phyloP scores from a whole-genome alignment of 306 rosid genomes.

The Dryas alaskensis region DNA sequence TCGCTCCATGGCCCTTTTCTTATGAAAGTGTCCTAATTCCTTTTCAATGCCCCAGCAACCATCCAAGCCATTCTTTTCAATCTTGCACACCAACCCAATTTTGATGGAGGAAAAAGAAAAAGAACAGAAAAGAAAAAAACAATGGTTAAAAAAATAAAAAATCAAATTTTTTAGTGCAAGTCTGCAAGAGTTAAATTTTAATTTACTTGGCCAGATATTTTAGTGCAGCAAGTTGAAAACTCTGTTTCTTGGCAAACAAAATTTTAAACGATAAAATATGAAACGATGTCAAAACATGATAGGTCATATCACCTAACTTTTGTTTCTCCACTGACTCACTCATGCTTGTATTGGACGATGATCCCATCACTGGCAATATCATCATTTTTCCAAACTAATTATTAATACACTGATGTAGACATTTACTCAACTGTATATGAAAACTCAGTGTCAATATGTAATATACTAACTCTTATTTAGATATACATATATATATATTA shows the following conservation, averaged over 20 bases:
- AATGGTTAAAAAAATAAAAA: neutral
- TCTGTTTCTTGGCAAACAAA: neutral
- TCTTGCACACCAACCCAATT: neutral
- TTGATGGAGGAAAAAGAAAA: neutral
- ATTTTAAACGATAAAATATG: neutral
- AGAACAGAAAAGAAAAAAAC: neutral
- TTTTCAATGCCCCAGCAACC: neutral
- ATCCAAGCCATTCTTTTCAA: neutral
- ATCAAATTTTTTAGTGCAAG: neutral
- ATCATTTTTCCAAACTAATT: neutral
- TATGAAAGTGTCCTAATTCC: neutral
- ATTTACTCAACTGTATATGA: neutral
- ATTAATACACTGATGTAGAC: neutral
- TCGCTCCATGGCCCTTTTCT: neutral
- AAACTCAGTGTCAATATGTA: neutral
- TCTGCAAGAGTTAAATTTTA: neutral
- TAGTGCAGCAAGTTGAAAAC: neutral
- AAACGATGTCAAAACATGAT: constrained; percentile 1
- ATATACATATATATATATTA: neutral
- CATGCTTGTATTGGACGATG: neutral
- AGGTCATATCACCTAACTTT: constrained; percentile 16
- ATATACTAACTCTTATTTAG: neutral
- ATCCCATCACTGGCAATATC: neutral
- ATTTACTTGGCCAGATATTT: neutral
- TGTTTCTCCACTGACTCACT: constrained; percentile 20